Conservation (phyloP, 2,329 filamentous ascomycete genomes). For the Colletotrichum truncatum region DNA sequence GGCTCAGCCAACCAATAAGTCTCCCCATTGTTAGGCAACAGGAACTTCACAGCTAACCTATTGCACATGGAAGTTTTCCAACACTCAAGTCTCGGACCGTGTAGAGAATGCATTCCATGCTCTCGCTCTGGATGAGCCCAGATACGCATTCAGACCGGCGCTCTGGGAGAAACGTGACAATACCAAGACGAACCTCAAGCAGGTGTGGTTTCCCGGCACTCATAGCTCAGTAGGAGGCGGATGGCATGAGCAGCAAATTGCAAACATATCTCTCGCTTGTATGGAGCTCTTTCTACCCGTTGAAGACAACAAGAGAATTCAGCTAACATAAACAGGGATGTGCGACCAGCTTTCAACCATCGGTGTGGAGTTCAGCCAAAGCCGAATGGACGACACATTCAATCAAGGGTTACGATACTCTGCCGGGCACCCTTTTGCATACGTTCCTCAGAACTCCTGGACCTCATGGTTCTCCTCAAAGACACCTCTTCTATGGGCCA, state of each 20-base stretch:
- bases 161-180: constrained; percentile 59
- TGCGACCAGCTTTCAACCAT: constrained; percentile 63
- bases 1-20: constrained; percentile 51
- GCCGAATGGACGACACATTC: neutral
- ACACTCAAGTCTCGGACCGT: constrained; percentile 59
- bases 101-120: constrained; percentile 69
- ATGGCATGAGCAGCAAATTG: constrained; percentile 60
- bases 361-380: constrained; percentile 56
- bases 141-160: constrained; percentile 61
- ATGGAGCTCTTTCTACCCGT: constrained; percentile 27
- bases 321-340: constrained; percentile 51
- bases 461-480: neutral
- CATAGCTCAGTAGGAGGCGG: constrained; percentile 78
- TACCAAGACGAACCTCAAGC: constrained; percentile 53
- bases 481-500: neutral
- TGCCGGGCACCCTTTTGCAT: neutral
- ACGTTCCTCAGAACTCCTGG: neutral
- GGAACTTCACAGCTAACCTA: constrained; percentile 30
- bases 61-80: constrained; percentile 55
- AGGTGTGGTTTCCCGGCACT: constrained; percentile 74
- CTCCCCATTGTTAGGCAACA: constrained; percentile 54
- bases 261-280: constrained; percentile 49
- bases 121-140: constrained; percentile 64
- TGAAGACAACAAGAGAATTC: neutral
- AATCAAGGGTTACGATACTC: constrained; percentile 1